Percentiles rank a stretch among this genome's conserved stretches.
phyloP scores from a whole-genome alignment of 306 rosid species.

The Ammopiptanthus mongolicus region DNA sequence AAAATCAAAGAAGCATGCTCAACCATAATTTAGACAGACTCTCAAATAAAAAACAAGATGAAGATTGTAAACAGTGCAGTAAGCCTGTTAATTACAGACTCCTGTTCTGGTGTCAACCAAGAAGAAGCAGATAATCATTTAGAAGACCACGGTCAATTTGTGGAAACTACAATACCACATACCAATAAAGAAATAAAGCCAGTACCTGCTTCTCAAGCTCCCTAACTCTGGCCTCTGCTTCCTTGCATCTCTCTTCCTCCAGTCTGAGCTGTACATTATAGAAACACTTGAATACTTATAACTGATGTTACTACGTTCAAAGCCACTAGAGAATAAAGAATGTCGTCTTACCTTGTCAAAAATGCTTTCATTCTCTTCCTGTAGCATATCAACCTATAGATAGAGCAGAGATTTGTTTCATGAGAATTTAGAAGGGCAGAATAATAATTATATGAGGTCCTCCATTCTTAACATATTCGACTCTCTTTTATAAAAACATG shows the following conservation, averaged over 20 bases:
- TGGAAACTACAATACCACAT: neutral
- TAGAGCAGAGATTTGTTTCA: slow-evolving; percentile 17
- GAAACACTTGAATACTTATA: slow-evolving; percentile 22
- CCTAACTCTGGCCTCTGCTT: slow-evolving; percentile 74
- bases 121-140: slow-evolving; percentile 24
- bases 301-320: slow-evolving; percentile 3
- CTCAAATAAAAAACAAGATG: neutral
- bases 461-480: neutral
- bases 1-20: slow-evolving; percentile 11
- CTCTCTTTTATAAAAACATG: neutral
- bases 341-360: slow-evolving; percentile 57
- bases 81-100: slow-evolving; percentile 5
- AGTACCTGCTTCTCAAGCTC: slow-evolving; percentile 95
- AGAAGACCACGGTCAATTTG: neutral
- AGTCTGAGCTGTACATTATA: slow-evolving; percentile 67
- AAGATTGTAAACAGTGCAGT: neutral
- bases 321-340: neutral
- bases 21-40: neutral
- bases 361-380: slow-evolving; percentile 76
- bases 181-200: slow-evolving; percentile 6
- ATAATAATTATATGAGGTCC: neutral
- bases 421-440: neutral
- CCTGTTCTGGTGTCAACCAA: neutral
- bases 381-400: slow-evolving; percentile 78
- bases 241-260: slow-evolving; percentile 82